Percentiles rank a stretch among this genome's conserved stretches.
These are phyloP conservation scores for Vaccinium vitisidaea DNA, from an alignment of 148 eudicot species.

Conservation along the genomic window DNA sequence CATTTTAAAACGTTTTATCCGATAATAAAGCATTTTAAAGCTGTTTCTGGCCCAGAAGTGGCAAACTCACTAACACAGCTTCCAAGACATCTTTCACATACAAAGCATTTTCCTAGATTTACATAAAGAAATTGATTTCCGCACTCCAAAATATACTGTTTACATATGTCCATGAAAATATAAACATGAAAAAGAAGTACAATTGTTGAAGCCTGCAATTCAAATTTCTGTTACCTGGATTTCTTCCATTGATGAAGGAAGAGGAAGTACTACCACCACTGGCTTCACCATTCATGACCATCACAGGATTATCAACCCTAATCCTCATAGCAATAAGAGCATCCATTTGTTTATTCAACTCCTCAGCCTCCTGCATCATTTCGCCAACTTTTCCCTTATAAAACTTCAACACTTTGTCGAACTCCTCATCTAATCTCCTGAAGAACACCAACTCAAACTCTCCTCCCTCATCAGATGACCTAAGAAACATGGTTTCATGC, in stretches of 20 bases:
- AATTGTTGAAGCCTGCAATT: neutral
- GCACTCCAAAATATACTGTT: no score
- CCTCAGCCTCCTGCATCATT: constrained; percentile 25
- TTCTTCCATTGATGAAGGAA: neutral
- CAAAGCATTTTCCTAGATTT: neutral
- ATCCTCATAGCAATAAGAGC: constrained; percentile 25
- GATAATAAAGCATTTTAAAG: neutral
- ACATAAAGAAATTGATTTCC: no score
- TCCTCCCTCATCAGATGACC: constrained; percentile 22
- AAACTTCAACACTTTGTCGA: constrained; percentile 26
- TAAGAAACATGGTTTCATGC: constrained; percentile 20
- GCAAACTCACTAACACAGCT: neutral
- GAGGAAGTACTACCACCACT: neutral
- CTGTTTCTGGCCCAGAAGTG: neutral
- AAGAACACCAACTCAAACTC: constrained; percentile 21
- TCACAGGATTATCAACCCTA: constrained; percentile 14
- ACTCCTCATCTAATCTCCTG: constrained; percentile 24
- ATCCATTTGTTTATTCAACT: constrained; percentile 28
- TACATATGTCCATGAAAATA: neutral
- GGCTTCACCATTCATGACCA: neutral
- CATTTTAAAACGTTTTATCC: neutral
- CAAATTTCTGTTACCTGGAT: constrained; percentile 8
- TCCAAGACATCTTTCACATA: neutral
- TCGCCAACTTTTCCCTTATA: constrained; percentile 17
- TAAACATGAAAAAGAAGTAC: neutral